These are phyloP conservation scores for Pseudoperonospora humuli DNA, from an alignment of 352 stramenopile genomes.

Conservation along the genomic window DNA sequence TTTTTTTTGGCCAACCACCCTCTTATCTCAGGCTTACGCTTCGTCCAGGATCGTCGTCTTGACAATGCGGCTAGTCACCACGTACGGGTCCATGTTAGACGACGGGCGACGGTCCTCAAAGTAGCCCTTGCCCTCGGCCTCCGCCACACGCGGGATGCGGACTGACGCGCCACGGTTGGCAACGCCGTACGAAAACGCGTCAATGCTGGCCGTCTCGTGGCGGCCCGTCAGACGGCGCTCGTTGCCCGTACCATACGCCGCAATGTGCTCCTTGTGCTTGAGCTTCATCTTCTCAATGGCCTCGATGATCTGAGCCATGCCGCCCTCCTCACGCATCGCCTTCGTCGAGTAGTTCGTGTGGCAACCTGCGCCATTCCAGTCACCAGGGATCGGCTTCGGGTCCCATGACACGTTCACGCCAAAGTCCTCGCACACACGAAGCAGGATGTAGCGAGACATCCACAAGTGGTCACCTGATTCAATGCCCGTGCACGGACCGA, in stretches of 20 bases:
- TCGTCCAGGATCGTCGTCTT: slow-evolving; percentile 90
- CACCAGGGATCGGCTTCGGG: slow-evolving; percentile 96
- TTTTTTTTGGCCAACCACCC: neutral
- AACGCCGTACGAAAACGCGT: slow-evolving; percentile 95
- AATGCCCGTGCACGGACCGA: slow-evolving; percentile 95
- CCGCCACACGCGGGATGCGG: slow-evolving; percentile 88
- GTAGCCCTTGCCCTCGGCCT: slow-evolving; percentile 89
- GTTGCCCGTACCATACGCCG: slow-evolving; percentile 94
- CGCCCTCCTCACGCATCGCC: slow-evolving; percentile 91
- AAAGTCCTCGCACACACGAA: slow-evolving; percentile 96
- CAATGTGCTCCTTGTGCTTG: slow-evolving; percentile 97
- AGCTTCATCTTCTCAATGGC: slow-evolving; percentile 96
- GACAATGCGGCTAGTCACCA: slow-evolving; percentile 96
- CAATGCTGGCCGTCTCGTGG: slow-evolving; percentile 94
- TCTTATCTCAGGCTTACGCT: slow-evolving; percentile 24
- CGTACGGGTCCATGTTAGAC: slow-evolving; percentile 98
- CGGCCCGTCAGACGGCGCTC: slow-evolving; percentile 93
- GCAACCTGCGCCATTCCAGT: slow-evolving; percentile 96
- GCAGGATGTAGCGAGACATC: slow-evolving; percentile 96
- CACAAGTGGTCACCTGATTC: slow-evolving; percentile 94
- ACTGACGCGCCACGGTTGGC: slow-evolving; percentile 94
- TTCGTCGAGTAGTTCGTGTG: slow-evolving; percentile 97
- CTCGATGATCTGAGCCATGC: slow-evolving; percentile 91
- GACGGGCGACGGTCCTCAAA: slow-evolving; percentile 94
- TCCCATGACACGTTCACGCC: slow-evolving; percentile 95